Conservation (phyloP, 257 asterid genomes). For the Mitragyna speciosa region DNA sequence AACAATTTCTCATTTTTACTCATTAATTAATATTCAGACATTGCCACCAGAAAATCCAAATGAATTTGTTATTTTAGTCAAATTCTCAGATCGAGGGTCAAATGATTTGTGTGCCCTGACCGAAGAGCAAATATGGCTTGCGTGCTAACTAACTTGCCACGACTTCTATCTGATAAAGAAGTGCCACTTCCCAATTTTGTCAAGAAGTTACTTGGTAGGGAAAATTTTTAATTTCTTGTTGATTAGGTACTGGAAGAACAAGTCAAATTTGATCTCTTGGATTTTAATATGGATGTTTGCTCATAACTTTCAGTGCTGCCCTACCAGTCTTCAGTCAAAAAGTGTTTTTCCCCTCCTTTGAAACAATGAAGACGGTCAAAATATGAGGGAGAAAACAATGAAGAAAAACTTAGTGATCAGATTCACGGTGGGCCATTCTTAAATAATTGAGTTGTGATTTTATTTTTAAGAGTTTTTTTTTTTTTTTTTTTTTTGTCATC, state of each 20-base stretch:
- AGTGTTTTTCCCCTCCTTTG: too few species aligned
- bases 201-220: not conserved
- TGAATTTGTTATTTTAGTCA: not conserved
- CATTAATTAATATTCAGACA: not conserved
- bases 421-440: not conserved
- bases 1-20: not conserved
- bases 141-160: slow-evolving; percentile 14
- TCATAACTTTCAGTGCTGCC: not conserved
- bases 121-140: not conserved
- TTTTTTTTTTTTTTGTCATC: too few species aligned
- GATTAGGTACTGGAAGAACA: not conserved
- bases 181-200: slow-evolving; percentile 4
- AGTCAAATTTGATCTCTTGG: slow-evolving; percentile 14
- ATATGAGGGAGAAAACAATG: not conserved
- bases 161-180: not conserved
- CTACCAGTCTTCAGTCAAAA: not conserved
- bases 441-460: not conserved
- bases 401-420: not conserved
- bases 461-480: too few species aligned
- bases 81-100: slow-evolving; percentile 4
- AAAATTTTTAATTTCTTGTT: not conserved
- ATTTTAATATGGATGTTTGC: not conserved
- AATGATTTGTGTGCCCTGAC: not conserved
- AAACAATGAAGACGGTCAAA: not conserved
- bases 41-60: slow-evolving; percentile 2